phyloP scores from a whole-genome alignment of 805 yeast genomes.

The Priceomyces castillae region DNA sequence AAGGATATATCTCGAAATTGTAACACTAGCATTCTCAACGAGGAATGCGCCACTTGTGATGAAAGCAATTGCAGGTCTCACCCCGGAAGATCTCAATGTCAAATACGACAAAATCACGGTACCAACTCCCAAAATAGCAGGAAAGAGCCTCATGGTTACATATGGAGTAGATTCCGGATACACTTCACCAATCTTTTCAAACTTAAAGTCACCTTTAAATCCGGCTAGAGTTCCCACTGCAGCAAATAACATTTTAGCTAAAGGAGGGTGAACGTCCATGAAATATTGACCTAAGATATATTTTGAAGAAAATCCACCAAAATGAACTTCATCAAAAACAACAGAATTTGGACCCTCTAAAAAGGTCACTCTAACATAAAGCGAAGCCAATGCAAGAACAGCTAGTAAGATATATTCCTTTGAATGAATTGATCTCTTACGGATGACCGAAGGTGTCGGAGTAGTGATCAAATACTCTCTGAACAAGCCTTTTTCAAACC shows the following conservation, averaged over 20 bases:
- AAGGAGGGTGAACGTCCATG: constrained; percentile 79
- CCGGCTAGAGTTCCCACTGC: constrained; percentile 67
- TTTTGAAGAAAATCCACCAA: constrained; percentile 92
- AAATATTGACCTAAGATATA: constrained; percentile 65
- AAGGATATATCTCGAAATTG: constrained; percentile 72
- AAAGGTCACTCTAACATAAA: constrained; percentile 56
- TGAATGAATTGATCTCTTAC: constrained; percentile 37
- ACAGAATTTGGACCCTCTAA: constrained; percentile 73
- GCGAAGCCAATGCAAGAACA: constrained; percentile 48
- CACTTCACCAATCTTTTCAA: constrained; percentile 61
- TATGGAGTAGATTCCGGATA: constrained; percentile 64
- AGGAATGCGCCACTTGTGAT: constrained; percentile 54
- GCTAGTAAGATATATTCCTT: constrained; percentile 29
- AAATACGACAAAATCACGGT: constrained; percentile 64
- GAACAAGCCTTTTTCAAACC: constrained; percentile 44
- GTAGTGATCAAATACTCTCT: constrained; percentile 56
- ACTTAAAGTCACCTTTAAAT: constrained; percentile 66
- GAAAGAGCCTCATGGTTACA: constrained; percentile 63
- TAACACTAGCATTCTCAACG: constrained; percentile 65
- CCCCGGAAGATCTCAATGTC: constrained; percentile 71
- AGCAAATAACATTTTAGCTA: constrained; percentile 73
- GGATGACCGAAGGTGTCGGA: constrained; percentile 40
- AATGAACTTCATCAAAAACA: constrained; percentile 91
- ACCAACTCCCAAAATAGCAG: constrained; percentile 65
- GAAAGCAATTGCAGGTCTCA: constrained; percentile 60